These are phyloP conservation scores for Cordyceps militaris DNA, from an alignment of 2,329 filamentous ascomycete genomes.

Conservation along the genomic window DNA sequence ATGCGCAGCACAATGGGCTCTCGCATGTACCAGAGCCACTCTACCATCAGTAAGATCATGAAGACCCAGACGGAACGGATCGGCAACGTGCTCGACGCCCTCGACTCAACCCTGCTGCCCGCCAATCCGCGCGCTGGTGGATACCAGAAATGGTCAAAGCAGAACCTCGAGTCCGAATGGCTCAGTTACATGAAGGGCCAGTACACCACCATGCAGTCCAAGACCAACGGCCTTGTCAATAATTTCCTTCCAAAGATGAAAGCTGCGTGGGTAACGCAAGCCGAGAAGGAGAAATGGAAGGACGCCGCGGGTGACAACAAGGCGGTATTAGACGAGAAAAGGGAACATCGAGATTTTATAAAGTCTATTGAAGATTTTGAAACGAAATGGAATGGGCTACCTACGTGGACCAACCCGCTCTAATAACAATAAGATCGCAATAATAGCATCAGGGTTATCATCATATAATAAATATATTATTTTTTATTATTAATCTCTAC, in stretches of 20 bases:
- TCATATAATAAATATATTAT: no score
- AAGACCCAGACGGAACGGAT: conserved; percentile 10
- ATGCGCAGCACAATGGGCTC: neutral
- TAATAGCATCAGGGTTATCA: no score
- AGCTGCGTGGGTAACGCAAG: neutral
- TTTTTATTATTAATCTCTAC: no score
- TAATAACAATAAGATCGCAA: no score
- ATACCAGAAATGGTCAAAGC: neutral
- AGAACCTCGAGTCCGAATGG: neutral
- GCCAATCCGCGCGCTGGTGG: neutral
- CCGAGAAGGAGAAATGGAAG: no score
- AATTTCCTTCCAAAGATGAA: neutral
- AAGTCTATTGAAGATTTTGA: no score
- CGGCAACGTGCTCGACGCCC: conserved; percentile 12
- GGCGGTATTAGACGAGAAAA: no score
- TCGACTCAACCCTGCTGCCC: conserved; percentile 13
- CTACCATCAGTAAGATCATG: conserved; percentile 1
- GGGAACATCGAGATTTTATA: no score
- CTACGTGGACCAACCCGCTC: no score
- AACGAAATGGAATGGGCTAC: no score
- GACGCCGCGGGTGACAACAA: no score
- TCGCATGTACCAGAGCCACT: neutral
- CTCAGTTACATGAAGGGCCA: conserved; percentile 4
- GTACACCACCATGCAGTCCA: conserved; percentile 11
- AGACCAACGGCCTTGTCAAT: neutral